Conservation (phyloP, 768 basidiomycete species). For the Mycena filopes region DNA sequence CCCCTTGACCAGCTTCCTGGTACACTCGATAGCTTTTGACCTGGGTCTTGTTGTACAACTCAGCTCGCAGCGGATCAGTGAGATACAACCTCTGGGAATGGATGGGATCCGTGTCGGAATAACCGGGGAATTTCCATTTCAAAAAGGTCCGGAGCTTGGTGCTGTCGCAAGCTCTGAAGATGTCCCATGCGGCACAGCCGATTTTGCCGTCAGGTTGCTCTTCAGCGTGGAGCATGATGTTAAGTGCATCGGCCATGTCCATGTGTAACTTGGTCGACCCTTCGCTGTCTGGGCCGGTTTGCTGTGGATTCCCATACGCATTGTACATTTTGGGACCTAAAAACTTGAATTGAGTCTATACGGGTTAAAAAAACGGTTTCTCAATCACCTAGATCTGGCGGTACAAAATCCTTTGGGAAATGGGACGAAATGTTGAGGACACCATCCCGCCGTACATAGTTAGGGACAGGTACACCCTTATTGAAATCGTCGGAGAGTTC, state of each 20-base stretch:
- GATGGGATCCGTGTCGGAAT: conserved; percentile 78
- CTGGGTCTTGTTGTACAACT: conserved; percentile 71
- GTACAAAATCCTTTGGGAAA: conserved; percentile 76
- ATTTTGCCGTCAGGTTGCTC: conserved; percentile 66
- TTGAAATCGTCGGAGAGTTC: conserved; percentile 88
- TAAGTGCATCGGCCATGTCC: conserved; percentile 94
- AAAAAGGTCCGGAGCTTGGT: conserved; percentile 80
- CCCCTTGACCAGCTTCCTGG: conserved; percentile 90
- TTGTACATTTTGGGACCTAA: conserved; percentile 95
- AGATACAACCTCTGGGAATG: conserved; percentile 91
- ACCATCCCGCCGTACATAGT: conserved; percentile 89
- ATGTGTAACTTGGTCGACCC: conserved; percentile 93
- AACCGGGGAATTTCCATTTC: conserved; percentile 63
- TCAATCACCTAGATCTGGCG: conserved; percentile 78
- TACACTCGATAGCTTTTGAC: conserved; percentile 86
- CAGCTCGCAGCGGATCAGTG: conserved; percentile 69
- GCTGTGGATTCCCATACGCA: conserved; percentile 75
- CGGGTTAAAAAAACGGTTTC: background rate
- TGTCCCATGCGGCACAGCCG: conserved; percentile 92
- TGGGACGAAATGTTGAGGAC: conserved; percentile 89
- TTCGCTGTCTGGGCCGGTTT: conserved; percentile 53
- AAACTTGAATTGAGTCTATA: background rate
- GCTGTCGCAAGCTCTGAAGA: conserved; percentile 85
- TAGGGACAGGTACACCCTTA: conserved; percentile 84
- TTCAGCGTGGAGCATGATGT: conserved; percentile 85